Conservation (phyloP, 202 grass and related monocot species). For the Eragrostis tef region DNA sequence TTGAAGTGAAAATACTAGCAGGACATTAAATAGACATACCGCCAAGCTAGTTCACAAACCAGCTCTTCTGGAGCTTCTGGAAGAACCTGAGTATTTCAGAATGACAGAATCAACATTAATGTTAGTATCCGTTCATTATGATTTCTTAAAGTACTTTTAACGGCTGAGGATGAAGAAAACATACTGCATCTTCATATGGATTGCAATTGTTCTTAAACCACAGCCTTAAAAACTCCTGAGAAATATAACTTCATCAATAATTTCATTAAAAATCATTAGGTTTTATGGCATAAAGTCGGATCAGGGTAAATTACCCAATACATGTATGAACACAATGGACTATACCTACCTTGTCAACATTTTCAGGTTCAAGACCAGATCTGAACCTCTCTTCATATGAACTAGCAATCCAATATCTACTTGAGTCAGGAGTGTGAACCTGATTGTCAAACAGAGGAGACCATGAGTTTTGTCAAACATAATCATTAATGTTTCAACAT, state of each 20-base stretch:
- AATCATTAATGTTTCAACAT: background rate
- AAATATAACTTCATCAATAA: conserved; percentile 20
- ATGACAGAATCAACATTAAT: background rate
- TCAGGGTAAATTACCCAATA: background rate
- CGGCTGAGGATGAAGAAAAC: background rate
- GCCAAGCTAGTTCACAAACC: conserved; percentile 86
- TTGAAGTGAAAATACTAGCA: background rate
- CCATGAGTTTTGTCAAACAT: conserved; percentile 14
- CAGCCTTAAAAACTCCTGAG: conserved; percentile 85
- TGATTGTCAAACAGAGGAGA: conserved; percentile 45
- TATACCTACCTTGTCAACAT: conserved; percentile 85
- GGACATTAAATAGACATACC: conserved; percentile 56
- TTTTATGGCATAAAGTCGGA: conserved; percentile 5
- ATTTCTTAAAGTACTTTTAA: background rate
- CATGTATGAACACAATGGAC: background rate
- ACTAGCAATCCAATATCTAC: conserved; percentile 95
- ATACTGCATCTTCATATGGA: conserved; percentile 87
- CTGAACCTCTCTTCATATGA: conserved; percentile 83
- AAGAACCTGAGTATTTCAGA: conserved; percentile 66
- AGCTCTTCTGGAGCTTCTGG: conserved; percentile 88
- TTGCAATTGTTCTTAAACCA: conserved; percentile 99
- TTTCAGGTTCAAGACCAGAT: conserved; percentile 87
- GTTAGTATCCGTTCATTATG: too few species aligned
- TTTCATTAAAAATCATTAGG: conserved; percentile 2
- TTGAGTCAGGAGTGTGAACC: conserved; percentile 97